Base-by-base conservation (phyloP, 805 yeast genomes). In the Candida cerambycidarum region DNA sequence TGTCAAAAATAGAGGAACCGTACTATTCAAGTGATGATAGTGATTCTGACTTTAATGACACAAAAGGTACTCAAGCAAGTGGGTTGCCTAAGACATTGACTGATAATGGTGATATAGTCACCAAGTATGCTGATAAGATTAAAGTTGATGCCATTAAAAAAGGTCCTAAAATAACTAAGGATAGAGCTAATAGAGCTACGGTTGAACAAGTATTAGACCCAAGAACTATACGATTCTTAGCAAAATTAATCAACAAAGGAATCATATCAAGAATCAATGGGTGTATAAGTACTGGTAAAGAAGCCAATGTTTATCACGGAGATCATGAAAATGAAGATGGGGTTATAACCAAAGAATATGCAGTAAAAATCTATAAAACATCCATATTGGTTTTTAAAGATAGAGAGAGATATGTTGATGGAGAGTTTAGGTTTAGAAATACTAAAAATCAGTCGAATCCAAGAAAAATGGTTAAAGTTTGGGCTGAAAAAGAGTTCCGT, bases 401-500 rank as follows among this genome's bases (percentile, higher is more conserved):
- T 62, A 73, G 99, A 43, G 98, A 95, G 57, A 68, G 97, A 53
- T 93, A 93, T 57, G 98, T 93, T 13, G 90, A 85, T 59, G 99
- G 99, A 28, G 99, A 93, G 66, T 92, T 80, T 63, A 71, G 99
- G 43, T 93, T 93, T 66, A 71, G 97, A 57, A 85, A 87, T 58
- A 76, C 87, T 5, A 88, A 92, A 54, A 78, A 76, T 44, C 89
- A 87, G 55, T 89, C 89, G 51, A 93, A 93, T 58, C 98, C 98
- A 8, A 76, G 99, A 57, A 92, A 92, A 59, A 92, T 93, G 97
- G 96, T 93, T 48, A 89, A 88, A 62, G 77, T 90, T 17, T 93
- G 99, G 99, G 98, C 99, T 0, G 99, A 93, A 61, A 93, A 93
- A 59, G 99, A 93, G 66, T 92, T 90, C 52, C 69, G 99, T 43